These are phyloP conservation scores for Macrophomina phaseolina DNA, from an alignment of 2,329 filamentous ascomycete genomes.

Conservation along the genomic window DNA sequence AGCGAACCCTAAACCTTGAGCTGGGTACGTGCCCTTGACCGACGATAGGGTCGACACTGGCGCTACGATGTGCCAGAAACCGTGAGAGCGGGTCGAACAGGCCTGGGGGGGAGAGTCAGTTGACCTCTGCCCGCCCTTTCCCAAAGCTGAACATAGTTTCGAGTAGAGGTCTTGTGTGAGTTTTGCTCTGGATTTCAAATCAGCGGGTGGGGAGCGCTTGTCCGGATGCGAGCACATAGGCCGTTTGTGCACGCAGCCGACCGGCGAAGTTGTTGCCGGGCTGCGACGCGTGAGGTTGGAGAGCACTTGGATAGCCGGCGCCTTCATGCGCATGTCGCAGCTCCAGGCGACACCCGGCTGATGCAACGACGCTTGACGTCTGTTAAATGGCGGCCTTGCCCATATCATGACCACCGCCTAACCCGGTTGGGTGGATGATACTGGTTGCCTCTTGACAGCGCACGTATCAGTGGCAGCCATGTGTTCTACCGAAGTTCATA, in stretches of 20 bases:
- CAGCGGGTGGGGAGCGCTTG: neutral
- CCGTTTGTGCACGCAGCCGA: too few relatives aligned
- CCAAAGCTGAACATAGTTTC: neutral
- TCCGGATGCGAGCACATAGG: neutral
- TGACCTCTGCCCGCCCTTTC: neutral
- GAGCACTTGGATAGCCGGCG: neutral
- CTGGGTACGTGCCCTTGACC: neutral
- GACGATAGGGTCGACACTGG: neutral
- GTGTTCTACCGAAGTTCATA: constrained; percentile 7
- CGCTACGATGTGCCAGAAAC: neutral
- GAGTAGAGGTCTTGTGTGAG: neutral
- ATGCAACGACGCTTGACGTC: neutral
- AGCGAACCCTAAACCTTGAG: constrained; percentile 9
- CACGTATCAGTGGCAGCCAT: constrained; percentile 14
- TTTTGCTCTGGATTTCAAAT: neutral
- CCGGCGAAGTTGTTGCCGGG: constrained; percentile 1
- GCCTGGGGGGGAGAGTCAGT: neutral
- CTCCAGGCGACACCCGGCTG: neutral
- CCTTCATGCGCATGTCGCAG: neutral
- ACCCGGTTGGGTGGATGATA: neutral
- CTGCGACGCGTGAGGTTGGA: neutral
- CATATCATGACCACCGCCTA: neutral
- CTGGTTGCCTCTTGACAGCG: constrained; percentile 2
- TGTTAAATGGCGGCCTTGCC: constrained; percentile 1
- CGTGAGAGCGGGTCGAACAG: constrained; percentile 10